Conservation (phyloP, 352 stramenopile species). For the Blastocystis sp. region DNA sequence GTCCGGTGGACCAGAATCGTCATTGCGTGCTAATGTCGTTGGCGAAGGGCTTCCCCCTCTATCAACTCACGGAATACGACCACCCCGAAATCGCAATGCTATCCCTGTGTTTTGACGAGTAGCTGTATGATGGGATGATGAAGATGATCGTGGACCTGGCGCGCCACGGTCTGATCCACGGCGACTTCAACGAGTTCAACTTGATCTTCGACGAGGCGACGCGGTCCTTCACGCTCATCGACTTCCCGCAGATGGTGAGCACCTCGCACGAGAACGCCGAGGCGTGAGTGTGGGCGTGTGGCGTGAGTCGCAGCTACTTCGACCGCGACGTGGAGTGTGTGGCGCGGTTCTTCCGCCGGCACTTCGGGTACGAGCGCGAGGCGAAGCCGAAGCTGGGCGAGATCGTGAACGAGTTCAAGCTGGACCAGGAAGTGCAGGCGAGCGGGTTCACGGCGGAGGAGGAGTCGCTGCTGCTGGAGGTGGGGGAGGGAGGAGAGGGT, state of each 20-base stretch:
- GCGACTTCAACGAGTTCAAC: constrained; percentile 99
- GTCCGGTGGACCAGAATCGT: constrained; percentile 92
- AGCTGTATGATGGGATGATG: constrained; percentile 86
- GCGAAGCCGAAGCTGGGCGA: constrained; percentile 70
- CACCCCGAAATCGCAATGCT: constrained; percentile 77
- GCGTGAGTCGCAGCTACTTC: constrained; percentile 78
- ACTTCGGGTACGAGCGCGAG: constrained; percentile 73
- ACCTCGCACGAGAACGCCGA: constrained; percentile 93
- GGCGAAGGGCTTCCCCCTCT: constrained; percentile 88
- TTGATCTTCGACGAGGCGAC: constrained; percentile 86
- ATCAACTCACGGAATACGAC: constrained; percentile 81
- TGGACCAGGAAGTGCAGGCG: constrained; percentile 75
- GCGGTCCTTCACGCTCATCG: constrained; percentile 93
- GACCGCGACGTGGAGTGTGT: constrained; percentile 90
- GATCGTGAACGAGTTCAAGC: constrained; percentile 51
- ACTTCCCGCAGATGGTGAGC: constrained; percentile 99
- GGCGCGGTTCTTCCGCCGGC: constrained; percentile 90
- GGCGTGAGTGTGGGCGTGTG: constrained; percentile 79
- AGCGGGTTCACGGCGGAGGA: constrained; percentile 80
- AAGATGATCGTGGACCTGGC: constrained; percentile 92
- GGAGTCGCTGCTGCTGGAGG: constrained; percentile 77
- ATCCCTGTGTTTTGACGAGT: neutral
- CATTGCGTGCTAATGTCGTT: constrained; percentile 95
- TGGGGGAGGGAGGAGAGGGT: constrained; percentile 37
- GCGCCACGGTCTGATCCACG: constrained; percentile 94